Evolutionary conservation across 345 rosid genomes (phyloP).

Genomic region (Eucalyptus virginea): DNA sequence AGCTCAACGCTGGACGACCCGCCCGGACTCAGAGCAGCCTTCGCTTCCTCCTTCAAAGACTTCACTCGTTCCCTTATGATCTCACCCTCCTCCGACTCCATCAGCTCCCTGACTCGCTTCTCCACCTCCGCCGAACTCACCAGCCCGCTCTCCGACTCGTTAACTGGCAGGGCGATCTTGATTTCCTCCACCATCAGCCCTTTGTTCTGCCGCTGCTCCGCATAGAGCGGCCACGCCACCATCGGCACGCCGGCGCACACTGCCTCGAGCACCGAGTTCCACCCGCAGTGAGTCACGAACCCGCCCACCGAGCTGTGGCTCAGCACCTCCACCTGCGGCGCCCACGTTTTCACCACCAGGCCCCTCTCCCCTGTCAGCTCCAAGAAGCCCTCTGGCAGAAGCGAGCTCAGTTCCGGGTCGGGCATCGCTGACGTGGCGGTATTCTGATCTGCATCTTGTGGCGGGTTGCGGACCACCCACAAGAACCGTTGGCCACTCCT

Average conservation of each 20-base stretch:
- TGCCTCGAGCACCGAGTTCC: slow-evolving; percentile 60
- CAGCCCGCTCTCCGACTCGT: slow-evolving; percentile 3
- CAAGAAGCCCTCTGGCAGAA: slow-evolving; percentile 27
- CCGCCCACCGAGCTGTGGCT: slow-evolving; percentile 40
- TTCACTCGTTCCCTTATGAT: not conserved
- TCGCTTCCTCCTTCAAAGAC: not conserved
- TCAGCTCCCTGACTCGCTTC: slow-evolving; percentile 14
- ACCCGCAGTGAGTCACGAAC: slow-evolving; percentile 66
- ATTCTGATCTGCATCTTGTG: not conserved
- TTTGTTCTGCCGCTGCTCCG: slow-evolving; percentile 26
- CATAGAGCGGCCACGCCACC: slow-evolving; percentile 47
- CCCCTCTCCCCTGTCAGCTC: slow-evolving; percentile 24
- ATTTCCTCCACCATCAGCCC: slow-evolving; percentile 18
- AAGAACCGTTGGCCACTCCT: slow-evolving; percentile 28
- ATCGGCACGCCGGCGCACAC: slow-evolving; percentile 37
- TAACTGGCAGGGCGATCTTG: slow-evolving; percentile 8
- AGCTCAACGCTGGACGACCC: slow-evolving; percentile 8
- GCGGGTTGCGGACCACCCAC: slow-evolving; percentile 38
- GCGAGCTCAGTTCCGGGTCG: not conserved
- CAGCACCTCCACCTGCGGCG: slow-evolving; percentile 43
- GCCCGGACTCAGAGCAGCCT: not conserved
- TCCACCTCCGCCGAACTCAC: slow-evolving; percentile 20
- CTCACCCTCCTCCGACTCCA: slow-evolving; percentile 10
- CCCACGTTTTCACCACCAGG: slow-evolving; percentile 43
- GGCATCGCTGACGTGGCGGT: not conserved